Conservation (phyloP, 2,329 filamentous ascomycete genomes). For the Calonectria pteridis region DNA sequence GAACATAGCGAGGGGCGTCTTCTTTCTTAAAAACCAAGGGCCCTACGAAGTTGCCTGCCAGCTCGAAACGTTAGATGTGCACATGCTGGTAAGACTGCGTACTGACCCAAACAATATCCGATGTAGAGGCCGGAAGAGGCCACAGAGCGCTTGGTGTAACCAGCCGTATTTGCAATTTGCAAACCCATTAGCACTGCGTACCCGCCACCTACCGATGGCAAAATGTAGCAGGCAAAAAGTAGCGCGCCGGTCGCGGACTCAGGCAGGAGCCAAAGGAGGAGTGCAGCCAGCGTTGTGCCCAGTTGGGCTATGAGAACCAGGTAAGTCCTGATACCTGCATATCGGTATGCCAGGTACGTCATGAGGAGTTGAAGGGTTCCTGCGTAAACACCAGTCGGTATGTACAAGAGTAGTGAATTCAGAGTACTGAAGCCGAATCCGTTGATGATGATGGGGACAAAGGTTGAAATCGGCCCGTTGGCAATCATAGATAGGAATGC, state of each 20-base stretch:
- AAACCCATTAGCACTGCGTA: conserved; percentile 60
- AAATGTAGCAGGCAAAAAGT: conserved; percentile 62
- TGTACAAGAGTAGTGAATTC: conserved; percentile 55
- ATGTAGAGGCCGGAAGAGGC: conserved; percentile 63
- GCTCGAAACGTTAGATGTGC: not conserved
- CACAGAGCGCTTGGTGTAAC: conserved; percentile 64
- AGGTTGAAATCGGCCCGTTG: conserved; percentile 59
- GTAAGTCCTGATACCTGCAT: conserved; percentile 49
- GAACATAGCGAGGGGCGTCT: conserved; percentile 54
- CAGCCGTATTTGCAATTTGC: conserved; percentile 63
- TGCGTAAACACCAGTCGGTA: conserved; percentile 50
- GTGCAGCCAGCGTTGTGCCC: conserved; percentile 52
- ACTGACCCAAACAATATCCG: conserved; percentile 61
- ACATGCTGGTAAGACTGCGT: not conserved
- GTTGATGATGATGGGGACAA: conserved; percentile 59
- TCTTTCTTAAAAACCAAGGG: conserved; percentile 56
- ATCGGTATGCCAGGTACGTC: conserved; percentile 56
- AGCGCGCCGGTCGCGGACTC: conserved; percentile 50
- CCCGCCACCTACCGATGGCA: conserved; percentile 57
- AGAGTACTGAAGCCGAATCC: conserved; percentile 58
- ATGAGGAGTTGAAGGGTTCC: conserved; percentile 54
- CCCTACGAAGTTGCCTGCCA: conserved; percentile 56
- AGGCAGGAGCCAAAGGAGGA: conserved; percentile 36
- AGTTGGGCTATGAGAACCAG: conserved; percentile 55
- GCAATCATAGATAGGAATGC: conserved; percentile 54